Conservation (phyloP, 225 moss, liverwort and hornwort species). For the Neckera pumila region DNA sequence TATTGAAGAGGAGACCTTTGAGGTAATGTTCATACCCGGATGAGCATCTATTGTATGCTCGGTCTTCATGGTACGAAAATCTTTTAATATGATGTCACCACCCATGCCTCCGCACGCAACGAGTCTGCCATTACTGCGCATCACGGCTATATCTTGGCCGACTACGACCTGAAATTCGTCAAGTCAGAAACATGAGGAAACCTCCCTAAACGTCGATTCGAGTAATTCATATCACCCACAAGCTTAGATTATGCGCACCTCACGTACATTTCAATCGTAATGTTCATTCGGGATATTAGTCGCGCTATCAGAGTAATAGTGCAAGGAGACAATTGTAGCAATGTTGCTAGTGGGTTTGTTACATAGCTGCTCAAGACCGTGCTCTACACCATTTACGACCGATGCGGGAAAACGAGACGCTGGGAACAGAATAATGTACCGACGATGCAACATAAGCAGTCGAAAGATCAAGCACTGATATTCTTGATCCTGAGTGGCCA, state of each 20-base stretch:
- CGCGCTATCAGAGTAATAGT: neutral
- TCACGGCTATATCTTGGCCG: conserved; percentile 46
- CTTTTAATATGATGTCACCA: conserved; percentile 50
- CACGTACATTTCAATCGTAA: neutral
- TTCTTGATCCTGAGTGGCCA: conserved; percentile 40
- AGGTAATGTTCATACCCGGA: conserved; percentile 26
- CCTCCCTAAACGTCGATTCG: neutral
- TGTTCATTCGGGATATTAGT: neutral
- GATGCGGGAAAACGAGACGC: neutral
- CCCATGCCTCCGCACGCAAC: conserved; percentile 53
- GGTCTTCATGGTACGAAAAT: conserved; percentile 59
- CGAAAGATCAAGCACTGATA: conserved; percentile 52
- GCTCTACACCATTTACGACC: neutral
- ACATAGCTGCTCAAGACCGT: neutral
- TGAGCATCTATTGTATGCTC: conserved; percentile 69
- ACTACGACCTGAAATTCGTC: conserved; percentile 23
- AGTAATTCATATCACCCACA: neutral
- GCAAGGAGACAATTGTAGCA: neutral
- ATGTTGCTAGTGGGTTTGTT: neutral
- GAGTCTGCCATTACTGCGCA: conserved; percentile 60
- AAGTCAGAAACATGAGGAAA: conserved; percentile 1
- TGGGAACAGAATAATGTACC: conserved; percentile 11
- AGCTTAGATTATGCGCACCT: neutral
- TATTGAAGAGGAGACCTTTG: neutral
- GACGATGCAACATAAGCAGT: conserved; percentile 38